Base-by-base conservation (phyloP, 2,329 filamentous ascomycete genomes). In the Paecilomyces sp. region DNA sequence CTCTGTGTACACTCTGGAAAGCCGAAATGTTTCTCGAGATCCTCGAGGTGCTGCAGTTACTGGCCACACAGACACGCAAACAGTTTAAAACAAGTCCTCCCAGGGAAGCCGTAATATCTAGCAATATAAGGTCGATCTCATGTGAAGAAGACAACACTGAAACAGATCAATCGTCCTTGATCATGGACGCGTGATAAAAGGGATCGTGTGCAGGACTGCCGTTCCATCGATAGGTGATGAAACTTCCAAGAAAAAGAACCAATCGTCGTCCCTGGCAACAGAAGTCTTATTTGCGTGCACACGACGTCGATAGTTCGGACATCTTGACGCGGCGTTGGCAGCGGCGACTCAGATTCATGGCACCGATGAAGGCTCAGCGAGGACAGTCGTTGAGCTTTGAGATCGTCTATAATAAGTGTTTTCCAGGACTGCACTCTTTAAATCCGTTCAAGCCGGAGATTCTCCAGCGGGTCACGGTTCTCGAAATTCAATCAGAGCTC, bases 401-500 rank as follows among this genome's bases (percentile, higher is more conserved):
- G 8, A 1, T 47, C 31, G n/a, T 47, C 41, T 47, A 18, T 47
- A 9, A 8, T 7, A 18, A 9, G n/a, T 9, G 41, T 7, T 41
- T 41, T 18, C 18, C 41, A 9, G 9, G 31, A 9, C n/a, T 18
- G 36, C 13, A 41, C 13, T 41, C 36, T n/a, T n/a, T 13, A 3
- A 47, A n/a, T 18, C 15, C n/a, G 4, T 47, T n/a, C 15, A n/a
- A n/a, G 5, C 36, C n/a, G 7, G 7, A 47, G 8, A 8, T 18
- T 18, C 41, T 47, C 41, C 51, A 53, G 51, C 6, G 6, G 11
- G 25, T 6, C 25, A 25, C 25, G 22, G 12, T 13, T 9, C 18
- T 52, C 15, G 30, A 24, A 57, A 28, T 59, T 72, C 67, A 74
- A 58, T 66, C 66, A 13, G 68, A 69, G n/a, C 61, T 62, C 1